phyloP scores from a whole-genome alignment of 2,329 filamentous ascomycete species.

The Endothia cerciana region DNA sequence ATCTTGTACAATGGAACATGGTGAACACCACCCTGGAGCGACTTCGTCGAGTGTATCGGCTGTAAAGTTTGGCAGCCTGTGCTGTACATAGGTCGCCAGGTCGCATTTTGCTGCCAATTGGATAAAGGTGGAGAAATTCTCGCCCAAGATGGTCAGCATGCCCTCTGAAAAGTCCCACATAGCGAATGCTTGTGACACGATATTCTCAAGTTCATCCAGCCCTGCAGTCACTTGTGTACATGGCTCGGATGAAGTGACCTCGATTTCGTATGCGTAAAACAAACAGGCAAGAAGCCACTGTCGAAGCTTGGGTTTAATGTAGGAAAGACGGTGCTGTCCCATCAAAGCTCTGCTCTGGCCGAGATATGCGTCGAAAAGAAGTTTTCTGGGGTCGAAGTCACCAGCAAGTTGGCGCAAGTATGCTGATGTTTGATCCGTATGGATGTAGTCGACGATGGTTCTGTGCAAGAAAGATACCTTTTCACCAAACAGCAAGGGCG shows the following conservation, averaged over 20 bases:
- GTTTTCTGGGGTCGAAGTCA: conserved; percentile 4
- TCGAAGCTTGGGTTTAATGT: background rate
- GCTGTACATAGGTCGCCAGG: conserved; percentile 4
- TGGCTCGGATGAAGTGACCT: background rate
- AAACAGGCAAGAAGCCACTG: conserved; percentile 17
- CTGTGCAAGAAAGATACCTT: conserved; percentile 22
- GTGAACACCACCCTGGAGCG: conserved; percentile 7
- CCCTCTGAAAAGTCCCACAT: conserved; percentile 12
- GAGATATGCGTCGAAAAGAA: conserved; percentile 16
- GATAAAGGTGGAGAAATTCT: background rate
- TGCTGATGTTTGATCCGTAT: conserved; percentile 27
- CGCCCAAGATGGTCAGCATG: conserved; percentile 1
- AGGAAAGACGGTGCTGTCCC: conserved; percentile 11
- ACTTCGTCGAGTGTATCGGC: conserved; percentile 1
- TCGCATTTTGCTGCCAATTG: conserved; percentile 5
- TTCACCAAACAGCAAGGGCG: conserved; percentile 13
- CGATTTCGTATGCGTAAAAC: conserved; percentile 10
- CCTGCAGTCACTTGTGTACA: background rate
- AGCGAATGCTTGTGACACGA: background rate
- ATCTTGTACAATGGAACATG: background rate
- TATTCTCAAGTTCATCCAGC: conserved; percentile 11
- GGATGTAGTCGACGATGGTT: conserved; percentile 26
- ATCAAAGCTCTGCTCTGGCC: conserved; percentile 15
- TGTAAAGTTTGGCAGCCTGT: background rate
- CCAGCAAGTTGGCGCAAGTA: background rate